Evolutionary conservation across 352 stramenopile species (phyloP).

Genomic region (Phytophthora pluvialis): DNA sequence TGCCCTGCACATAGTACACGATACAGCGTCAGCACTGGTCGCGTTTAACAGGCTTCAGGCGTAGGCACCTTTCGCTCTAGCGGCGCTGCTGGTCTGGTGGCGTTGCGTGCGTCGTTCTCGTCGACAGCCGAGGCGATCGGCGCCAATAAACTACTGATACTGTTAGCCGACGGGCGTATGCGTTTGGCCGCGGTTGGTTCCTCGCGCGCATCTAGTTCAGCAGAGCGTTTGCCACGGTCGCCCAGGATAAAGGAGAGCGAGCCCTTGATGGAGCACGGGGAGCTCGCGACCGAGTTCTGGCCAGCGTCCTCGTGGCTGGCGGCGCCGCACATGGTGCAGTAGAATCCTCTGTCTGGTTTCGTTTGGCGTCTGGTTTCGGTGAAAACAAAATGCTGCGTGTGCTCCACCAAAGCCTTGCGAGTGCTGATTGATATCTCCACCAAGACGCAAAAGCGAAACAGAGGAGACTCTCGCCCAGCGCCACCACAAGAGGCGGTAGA

Average conservation of each 20-base stretch:
- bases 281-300: slow-evolving; percentile 21
- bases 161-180: slow-evolving; percentile 7
- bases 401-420: slow-evolving; percentile 28
- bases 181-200: slow-evolving; percentile 10
- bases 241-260: slow-evolving; percentile 56
- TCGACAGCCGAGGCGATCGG: slow-evolving; percentile 4
- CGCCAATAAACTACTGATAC: slow-evolving; percentile 20
- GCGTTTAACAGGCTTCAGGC: too few species aligned
- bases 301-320: slow-evolving; percentile 13
- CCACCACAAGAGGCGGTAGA: slow-evolving; percentile 23
- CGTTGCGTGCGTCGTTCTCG: slow-evolving; percentile 17
- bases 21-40: not conserved
- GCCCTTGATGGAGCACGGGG: slow-evolving; percentile 35
- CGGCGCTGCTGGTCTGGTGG: slow-evolving; percentile 8
- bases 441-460: slow-evolving; percentile 39
- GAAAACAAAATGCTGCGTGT: slow-evolving; percentile 6
- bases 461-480: slow-evolving; percentile 7
- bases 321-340: slow-evolving; percentile 14
- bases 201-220: not conserved
- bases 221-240: slow-evolving; percentile 3
- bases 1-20: slow-evolving; percentile 27
- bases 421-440: slow-evolving; percentile 24
- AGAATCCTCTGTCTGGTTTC: not conserved
- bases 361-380: slow-evolving; percentile 13
- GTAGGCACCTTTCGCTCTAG: slow-evolving; percentile 33